Conservation (phyloP, 169 alveolate species). For the Cytauxzoon felis region DNA sequence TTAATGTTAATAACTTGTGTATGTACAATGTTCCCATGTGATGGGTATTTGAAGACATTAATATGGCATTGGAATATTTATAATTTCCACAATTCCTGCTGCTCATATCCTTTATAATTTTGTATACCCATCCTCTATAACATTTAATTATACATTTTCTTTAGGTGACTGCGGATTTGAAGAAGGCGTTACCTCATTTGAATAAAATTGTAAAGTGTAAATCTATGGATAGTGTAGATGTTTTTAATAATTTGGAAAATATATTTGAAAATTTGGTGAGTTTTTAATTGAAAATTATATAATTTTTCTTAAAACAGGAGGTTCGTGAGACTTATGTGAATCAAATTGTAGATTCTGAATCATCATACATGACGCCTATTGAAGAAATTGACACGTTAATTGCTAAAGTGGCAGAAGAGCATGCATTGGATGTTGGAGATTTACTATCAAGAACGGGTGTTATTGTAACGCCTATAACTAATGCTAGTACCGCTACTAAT, state of each 20-base stretch:
- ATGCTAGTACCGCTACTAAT: not conserved
- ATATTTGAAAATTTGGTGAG: constrained; percentile 57
- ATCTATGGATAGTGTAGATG: constrained; percentile 17
- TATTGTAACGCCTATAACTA: not conserved
- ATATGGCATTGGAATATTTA: no score
- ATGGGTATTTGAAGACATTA: no score
- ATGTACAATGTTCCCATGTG: no score
- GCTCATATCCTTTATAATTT: no score
- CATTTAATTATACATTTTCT: not conserved
- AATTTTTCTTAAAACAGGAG: constrained; percentile 11
- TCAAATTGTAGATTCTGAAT: constrained; percentile 4
- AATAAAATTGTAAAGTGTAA: constrained; percentile 3
- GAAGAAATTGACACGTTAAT: constrained; percentile 47
- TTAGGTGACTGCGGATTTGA: constrained; percentile 36
- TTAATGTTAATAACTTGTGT: no score
- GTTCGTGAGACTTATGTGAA: constrained; percentile 34
- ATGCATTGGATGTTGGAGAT: constrained; percentile 42
- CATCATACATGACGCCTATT: constrained; percentile 38
- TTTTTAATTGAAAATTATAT: not conserved
- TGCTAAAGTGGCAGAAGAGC: constrained; percentile 53
- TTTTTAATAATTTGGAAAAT: constrained; percentile 41
- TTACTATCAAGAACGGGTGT: constrained; percentile 10
- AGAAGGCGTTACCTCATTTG: constrained; percentile 45
- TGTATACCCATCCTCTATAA: not conserved
- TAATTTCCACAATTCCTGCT: not conserved